Evolutionary conservation across 441 rosid species (phyloP), one percentile per base, ranked within the genome.

Genomic region (Corymbia calophylla): DNA sequence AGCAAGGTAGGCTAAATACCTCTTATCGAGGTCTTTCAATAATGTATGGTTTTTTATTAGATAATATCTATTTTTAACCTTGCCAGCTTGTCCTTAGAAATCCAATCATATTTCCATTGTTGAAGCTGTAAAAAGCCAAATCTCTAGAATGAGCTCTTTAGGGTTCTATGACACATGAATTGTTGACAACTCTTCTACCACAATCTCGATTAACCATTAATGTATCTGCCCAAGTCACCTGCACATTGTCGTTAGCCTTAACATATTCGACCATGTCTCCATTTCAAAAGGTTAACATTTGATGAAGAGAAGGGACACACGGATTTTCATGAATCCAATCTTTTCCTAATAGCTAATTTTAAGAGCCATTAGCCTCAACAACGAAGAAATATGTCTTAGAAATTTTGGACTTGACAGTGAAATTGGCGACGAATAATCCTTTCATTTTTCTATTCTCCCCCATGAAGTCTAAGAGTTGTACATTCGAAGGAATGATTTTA

Each of bases 221-320:
- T 60, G 31, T 14, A 1, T 11, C 15, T 27, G 31, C 9, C 62
- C 62, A 9, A 56, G 0, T 9, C 66, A 60, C 3, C 4, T 25
- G 0, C n/a, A 11, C 7, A 60, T 6, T 5, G 15, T 60, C n/a
- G 0, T 60, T 60, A 27, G 27, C 66, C 66, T 27, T 58, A 10
- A 58, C 25, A n/a, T 58, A 25, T 5, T 58, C 5, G 7, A 58
- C 80, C 77, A 17, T 35, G 44, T 66, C 32, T 66, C 39, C 2
- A 10, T 17, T 16, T 0, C 21, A 16, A 31, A 66, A 66, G 10
- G 39, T 39, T 0, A 66, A 17, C 73, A 16, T 66, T 0, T 0
- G 21, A 31, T 16, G 73, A 17, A 15, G 73, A 66, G 6, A 66
- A 66, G 73, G 0, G 21, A 16, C 32, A 6, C 73, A 8, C 5